phyloP scores from a whole-genome alignment of 352 stramenopile genomes.

The Phytophthora pini region DNA sequence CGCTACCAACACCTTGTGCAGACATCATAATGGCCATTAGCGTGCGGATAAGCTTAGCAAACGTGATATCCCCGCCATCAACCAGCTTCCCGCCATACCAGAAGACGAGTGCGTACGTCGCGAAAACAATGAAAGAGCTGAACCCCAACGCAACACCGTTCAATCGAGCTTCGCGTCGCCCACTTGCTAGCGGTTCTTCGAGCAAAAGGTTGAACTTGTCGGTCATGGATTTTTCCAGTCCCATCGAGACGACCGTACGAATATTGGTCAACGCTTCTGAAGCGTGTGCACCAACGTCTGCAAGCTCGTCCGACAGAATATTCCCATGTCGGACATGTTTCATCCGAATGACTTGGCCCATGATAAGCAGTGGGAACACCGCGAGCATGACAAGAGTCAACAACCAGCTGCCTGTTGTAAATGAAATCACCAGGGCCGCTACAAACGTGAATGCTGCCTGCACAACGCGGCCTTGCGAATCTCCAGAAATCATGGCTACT shows the following conservation, averaged over 20 bases:
- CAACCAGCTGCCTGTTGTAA: slow-evolving; percentile 29
- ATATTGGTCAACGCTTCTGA: slow-evolving; percentile 55
- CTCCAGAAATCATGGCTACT: slow-evolving; percentile 50
- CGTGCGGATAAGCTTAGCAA: slow-evolving; percentile 34
- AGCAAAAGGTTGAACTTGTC: slow-evolving; percentile 31
- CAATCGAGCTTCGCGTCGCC: slow-evolving; percentile 31
- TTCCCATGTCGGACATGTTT: slow-evolving; percentile 35
- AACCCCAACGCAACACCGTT: slow-evolving; percentile 65
- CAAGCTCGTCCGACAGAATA: slow-evolving; percentile 30
- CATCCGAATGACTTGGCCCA: slow-evolving; percentile 37
- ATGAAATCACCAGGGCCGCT: slow-evolving; percentile 59
- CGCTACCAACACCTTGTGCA: slow-evolving; percentile 32
- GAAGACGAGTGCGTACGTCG: slow-evolving; percentile 58
- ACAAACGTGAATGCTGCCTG: slow-evolving; percentile 57
- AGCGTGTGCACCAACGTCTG: slow-evolving; percentile 44
- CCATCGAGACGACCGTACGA: slow-evolving; percentile 51
- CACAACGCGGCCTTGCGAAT: slow-evolving; percentile 52
- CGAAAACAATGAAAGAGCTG: slow-evolving; percentile 21
- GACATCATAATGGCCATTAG: slow-evolving; percentile 63
- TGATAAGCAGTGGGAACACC: slow-evolving; percentile 64
- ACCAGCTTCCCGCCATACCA: slow-evolving; percentile 66
- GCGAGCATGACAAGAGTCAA: slow-evolving; percentile 60
- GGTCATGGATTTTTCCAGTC: slow-evolving; percentile 32
- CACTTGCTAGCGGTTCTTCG: slow-evolving; percentile 31
- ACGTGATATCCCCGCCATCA: slow-evolving; percentile 36